A percentile compares a stretch with the other conserved stretches of the same genome.
These are phyloP conservation scores for Purpureocillium takamizusanense DNA, from an alignment of 2,329 filamentous ascomycete species.

Conservation along the genomic window DNA sequence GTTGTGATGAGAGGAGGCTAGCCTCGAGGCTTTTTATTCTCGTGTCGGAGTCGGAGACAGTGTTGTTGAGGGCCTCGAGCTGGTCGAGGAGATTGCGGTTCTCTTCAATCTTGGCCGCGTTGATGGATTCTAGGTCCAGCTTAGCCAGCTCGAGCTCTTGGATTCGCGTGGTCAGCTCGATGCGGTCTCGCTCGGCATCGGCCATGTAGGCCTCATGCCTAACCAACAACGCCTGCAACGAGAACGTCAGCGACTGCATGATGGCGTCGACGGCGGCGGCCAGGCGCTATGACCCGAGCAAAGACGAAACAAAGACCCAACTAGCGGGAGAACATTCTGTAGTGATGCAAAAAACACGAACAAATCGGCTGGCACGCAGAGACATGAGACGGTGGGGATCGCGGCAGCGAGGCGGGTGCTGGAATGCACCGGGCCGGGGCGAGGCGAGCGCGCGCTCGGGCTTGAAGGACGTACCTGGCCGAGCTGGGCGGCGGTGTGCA, in stretches of 20 bases:
- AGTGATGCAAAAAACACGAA: too few species aligned
- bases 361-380: not conserved
- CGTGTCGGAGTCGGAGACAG: slow-evolving; percentile 70
- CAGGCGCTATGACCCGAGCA: not conserved
- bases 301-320: not conserved
- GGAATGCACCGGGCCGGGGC: slow-evolving; percentile 1
- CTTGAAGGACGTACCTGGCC: slow-evolving; percentile 65
- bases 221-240: slow-evolving; percentile 75
- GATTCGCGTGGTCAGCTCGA: slow-evolving; percentile 62
- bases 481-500: slow-evolving; percentile 75
- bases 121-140: slow-evolving; percentile 62
- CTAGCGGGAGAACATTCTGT: not conserved
- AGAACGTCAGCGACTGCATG: slow-evolving; percentile 57
- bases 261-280: not conserved
- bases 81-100: slow-evolving; percentile 76
- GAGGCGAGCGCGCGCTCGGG: not conserved
- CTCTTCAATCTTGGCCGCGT: slow-evolving; percentile 70
- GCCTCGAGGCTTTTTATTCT: slow-evolving; percentile 70
- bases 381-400: not conserved
- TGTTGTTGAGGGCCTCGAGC: slow-evolving; percentile 73
- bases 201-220: slow-evolving; percentile 93
- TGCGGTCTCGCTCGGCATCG: slow-evolving; percentile 79
- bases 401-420: not conserved
- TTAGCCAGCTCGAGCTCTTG: slow-evolving; percentile 69
- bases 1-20: slow-evolving; percentile 67